Conservation (phyloP, 83 land plant species). For the Thuja plicata region DNA sequence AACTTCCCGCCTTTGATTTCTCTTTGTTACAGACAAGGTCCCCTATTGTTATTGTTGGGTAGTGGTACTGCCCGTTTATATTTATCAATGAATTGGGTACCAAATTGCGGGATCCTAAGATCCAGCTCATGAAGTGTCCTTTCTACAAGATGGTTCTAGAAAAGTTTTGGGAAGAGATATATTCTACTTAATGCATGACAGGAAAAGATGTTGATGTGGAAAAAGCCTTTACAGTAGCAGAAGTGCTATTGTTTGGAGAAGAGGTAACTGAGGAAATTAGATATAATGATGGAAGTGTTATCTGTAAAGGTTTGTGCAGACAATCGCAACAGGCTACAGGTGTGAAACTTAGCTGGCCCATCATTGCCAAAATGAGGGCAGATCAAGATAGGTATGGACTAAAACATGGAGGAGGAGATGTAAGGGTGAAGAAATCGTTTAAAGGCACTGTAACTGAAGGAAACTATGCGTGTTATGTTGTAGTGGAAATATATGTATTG, state of each 20-base stretch:
- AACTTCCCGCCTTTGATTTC: conserved; percentile 23
- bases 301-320: background rate
- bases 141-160: too few relatives aligned
- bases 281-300: background rate
- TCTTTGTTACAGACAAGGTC: conserved; percentile 1
- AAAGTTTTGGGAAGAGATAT: too few relatives aligned
- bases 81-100: too few relatives aligned
- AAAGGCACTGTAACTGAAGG: too few relatives aligned
- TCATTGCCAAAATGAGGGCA: background rate
- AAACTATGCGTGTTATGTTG: background rate
- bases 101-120: background rate
- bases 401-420: background rate
- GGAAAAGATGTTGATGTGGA: background rate
- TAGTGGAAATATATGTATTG: conserved; percentile 2
- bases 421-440: too few relatives aligned
- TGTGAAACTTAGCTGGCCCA: background rate
- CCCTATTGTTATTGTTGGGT: conserved; percentile 25
- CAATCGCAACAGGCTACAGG: too few relatives aligned
- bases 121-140: conserved; percentile 16
- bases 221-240: background rate
- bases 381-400: background rate
- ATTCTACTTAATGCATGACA: too few relatives aligned
- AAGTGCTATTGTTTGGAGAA: background rate
- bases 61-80: conserved; percentile 25
- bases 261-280: background rate